These are phyloP conservation scores for Penicillium canescens DNA, from an alignment of 495 filamentous ascomycete species.

Conservation along the genomic window DNA sequence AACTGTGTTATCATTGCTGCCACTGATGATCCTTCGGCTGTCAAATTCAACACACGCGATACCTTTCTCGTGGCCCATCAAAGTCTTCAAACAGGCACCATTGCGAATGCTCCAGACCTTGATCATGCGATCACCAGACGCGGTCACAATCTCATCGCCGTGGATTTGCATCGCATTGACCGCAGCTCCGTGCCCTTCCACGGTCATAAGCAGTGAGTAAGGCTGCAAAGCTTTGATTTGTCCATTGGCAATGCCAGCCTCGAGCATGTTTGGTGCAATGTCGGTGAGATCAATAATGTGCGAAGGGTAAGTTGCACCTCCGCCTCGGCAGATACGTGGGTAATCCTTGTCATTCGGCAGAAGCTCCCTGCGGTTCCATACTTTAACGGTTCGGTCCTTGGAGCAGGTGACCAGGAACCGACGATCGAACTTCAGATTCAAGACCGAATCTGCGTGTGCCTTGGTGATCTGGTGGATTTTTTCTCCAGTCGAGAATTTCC, in stretches of 20 bases:
- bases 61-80: constrained; percentile 87
- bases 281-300: constrained; percentile 55
- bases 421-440: constrained; percentile 94
- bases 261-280: constrained; percentile 45
- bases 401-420: constrained; percentile 93
- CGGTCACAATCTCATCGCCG: constrained; percentile 85
- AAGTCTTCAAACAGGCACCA: constrained; percentile 70
- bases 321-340: constrained; percentile 39
- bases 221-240: constrained; percentile 45
- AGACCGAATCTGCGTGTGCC: constrained; percentile 85
- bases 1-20: constrained; percentile 92
- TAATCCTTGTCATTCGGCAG: constrained; percentile 69
- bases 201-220: constrained; percentile 74
- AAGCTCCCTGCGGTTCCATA: constrained; percentile 82
- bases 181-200: constrained; percentile 83
- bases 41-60: constrained; percentile 98
- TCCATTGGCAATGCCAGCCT: constrained; percentile 40
- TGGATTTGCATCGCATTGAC: constrained; percentile 96
- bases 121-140: constrained; percentile 87
- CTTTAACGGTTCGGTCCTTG: constrained; percentile 93
- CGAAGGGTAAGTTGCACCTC: constrained; percentile 47
- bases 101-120: constrained; percentile 91
- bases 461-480: constrained; percentile 67
- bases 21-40: constrained; percentile 92
- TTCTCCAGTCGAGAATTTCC: constrained; percentile 88